Conservation (phyloP, 2,329 filamentous ascomycete genomes). For the Fusarium compactum region DNA sequence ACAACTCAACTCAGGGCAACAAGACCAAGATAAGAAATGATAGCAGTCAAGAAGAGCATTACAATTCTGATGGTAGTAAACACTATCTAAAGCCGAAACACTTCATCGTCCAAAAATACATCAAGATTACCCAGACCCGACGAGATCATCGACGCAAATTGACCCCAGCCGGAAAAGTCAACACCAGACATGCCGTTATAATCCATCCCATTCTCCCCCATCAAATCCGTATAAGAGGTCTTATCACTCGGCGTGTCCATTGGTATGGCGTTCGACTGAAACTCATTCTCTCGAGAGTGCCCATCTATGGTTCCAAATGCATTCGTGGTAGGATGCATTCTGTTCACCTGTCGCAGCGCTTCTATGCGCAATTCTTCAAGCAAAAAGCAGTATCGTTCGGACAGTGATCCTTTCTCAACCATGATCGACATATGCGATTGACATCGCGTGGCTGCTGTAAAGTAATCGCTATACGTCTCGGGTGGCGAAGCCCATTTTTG, state of each 20-base stretch:
- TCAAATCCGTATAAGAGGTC: constrained; percentile 39
- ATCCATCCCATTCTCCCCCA: constrained; percentile 40
- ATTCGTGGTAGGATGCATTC: constrained; percentile 30
- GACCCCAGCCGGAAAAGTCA: constrained; percentile 41
- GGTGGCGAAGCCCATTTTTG: constrained; percentile 41
- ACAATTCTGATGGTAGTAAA: background rate
- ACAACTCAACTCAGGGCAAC: background rate
- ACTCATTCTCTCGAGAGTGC: constrained; percentile 13
- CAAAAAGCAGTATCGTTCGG: constrained; percentile 42
- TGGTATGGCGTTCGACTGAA: constrained; percentile 16
- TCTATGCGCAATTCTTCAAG: constrained; percentile 42
- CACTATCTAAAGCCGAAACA: constrained; percentile 16
- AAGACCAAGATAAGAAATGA: background rate
- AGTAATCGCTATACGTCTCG: constrained; percentile 36
- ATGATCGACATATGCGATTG: constrained; percentile 43
- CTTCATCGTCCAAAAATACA: constrained; percentile 40
- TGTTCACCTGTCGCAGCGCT: constrained; percentile 39
- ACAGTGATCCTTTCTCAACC: constrained; percentile 41
- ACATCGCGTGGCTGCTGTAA: constrained; percentile 37
- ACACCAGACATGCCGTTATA: constrained; percentile 40
- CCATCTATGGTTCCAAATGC: constrained; percentile 11
- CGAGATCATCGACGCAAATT: constrained; percentile 46
- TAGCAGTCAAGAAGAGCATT: too few relatives aligned
- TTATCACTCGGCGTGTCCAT: constrained; percentile 34
- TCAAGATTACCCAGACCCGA: constrained; percentile 45